Conservation (phyloP, 2,329 filamentous ascomycete species). For the Triangularia verruculosa region DNA sequence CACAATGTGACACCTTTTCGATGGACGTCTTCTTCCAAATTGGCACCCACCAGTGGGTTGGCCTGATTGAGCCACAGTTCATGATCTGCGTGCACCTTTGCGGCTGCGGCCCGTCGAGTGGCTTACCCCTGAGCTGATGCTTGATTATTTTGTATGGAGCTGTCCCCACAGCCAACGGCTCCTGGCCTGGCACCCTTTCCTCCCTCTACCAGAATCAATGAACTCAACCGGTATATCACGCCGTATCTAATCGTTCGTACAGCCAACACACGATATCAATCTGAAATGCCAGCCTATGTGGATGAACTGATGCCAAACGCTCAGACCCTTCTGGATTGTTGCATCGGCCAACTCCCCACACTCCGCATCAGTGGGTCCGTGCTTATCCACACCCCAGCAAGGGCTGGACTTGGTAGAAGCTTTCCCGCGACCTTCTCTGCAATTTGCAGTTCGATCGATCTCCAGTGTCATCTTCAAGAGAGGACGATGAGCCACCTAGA, state of each 20-base stretch:
- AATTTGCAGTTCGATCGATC: not conserved
- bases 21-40: slow-evolving; percentile 2
- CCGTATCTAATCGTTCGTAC: not conserved
- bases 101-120: slow-evolving; percentile 1
- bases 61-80: not conserved
- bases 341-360: slow-evolving; percentile 6
- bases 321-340: slow-evolving; percentile 1
- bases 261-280: not conserved
- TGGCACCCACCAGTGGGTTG: slow-evolving; percentile 4
- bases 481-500: too few species aligned
- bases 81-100: slow-evolving; percentile 7
- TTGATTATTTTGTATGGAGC: not conserved
- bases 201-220: not conserved
- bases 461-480: not conserved
- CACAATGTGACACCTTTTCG: not conserved
- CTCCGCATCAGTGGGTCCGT: not conserved
- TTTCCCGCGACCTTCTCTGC: not conserved
- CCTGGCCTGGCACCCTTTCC: not conserved
- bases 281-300: not conserved
- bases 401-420: not conserved
- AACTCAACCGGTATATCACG: not conserved
- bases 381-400: not conserved
- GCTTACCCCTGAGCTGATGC: not conserved
- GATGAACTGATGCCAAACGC: slow-evolving; percentile 1
- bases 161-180: not conserved